Percentiles rank a stretch among this genome's conserved stretches.
These are phyloP conservation scores for Sphaerulina vaccinii DNA, from an alignment of 2,329 filamentous ascomycete genomes.

Conservation along the genomic window DNA sequence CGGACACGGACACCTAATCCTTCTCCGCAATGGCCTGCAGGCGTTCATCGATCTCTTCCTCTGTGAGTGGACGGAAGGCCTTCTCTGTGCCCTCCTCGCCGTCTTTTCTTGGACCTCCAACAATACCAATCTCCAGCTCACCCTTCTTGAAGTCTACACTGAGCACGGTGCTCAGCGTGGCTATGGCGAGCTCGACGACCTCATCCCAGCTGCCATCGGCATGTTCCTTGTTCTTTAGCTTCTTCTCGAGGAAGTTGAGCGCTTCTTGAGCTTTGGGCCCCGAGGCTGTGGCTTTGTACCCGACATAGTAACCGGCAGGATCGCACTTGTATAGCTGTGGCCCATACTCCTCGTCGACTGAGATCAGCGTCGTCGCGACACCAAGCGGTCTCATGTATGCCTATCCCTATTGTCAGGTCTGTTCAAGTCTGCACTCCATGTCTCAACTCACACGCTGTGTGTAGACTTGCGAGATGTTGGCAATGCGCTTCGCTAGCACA, in stretches of 20 bases:
- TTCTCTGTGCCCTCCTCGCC: slow-evolving; percentile 78
- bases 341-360: slow-evolving; percentile 85
- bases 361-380: slow-evolving; percentile 91
- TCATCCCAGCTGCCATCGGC: slow-evolving; percentile 95
- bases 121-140: slow-evolving; percentile 96
- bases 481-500: slow-evolving; percentile 90
- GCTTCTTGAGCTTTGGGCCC: slow-evolving; percentile 99
- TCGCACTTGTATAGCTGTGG: slow-evolving; percentile 98
- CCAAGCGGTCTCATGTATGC: slow-evolving; percentile 98
- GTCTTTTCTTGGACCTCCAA: slow-evolving; percentile 79
- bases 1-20: no score
- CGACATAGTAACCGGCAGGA: slow-evolving; percentile 94
- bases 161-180: slow-evolving; percentile 89
- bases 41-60: slow-evolving; percentile 97
- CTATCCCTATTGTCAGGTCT: slow-evolving; percentile 47
- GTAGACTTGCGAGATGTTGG: slow-evolving; percentile 99
- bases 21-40: slow-evolving; percentile 98
- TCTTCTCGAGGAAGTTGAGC: slow-evolving; percentile 98
- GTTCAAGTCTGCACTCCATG: slow-evolving; percentile 1
- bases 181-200: slow-evolving; percentile 94
- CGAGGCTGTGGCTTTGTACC: slow-evolving; percentile 96
- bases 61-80: slow-evolving; percentile 82
- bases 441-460: slow-evolving; percentile 75
- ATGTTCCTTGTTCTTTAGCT: slow-evolving; percentile 97
- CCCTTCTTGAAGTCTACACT: slow-evolving; percentile 99